These are phyloP conservation scores for Phytopythium cucurbitacearum DNA, from an alignment of 352 stramenopile genomes.

Conservation along the genomic window DNA sequence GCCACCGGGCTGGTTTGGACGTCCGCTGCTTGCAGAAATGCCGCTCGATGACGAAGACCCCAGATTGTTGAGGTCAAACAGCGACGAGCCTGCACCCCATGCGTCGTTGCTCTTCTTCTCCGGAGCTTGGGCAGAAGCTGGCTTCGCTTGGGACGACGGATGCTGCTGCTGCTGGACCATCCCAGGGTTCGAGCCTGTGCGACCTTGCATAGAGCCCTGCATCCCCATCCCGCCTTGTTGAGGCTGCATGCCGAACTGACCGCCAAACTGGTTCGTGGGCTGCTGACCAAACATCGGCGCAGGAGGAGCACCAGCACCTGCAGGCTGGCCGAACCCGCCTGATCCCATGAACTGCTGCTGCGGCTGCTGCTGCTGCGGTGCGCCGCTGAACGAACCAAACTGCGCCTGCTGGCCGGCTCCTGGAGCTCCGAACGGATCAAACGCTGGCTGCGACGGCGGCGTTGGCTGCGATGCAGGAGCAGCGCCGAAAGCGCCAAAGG, in stretches of 20 bases:
- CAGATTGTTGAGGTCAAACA: conserved; percentile 82
- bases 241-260: conserved; percentile 34
- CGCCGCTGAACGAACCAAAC: conserved; percentile 39
- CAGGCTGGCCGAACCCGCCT: conserved; percentile 41
- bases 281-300: conserved; percentile 50
- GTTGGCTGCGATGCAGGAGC: conserved; percentile 21
- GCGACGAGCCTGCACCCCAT: conserved; percentile 72
- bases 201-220: conserved; percentile 35
- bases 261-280: conserved; percentile 22
- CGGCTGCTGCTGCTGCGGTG: conserved; percentile 35
- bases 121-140: conserved; percentile 16
- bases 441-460: conserved; percentile 31
- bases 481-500: conserved; percentile 54
- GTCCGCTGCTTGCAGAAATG: conserved; percentile 11
- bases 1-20: conserved; percentile 24
- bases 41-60: conserved; percentile 17
- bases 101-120: conserved; percentile 69
- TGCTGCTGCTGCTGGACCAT: conserved; percentile 13
- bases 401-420: conserved; percentile 12
- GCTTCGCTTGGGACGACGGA: conserved; percentile 4
- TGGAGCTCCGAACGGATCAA: conserved; percentile 56
- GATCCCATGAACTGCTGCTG: conserved; percentile 33
- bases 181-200: conserved; percentile 41
- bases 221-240: conserved; percentile 20
- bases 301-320: conserved; percentile 20